phyloP scores from a whole-genome alignment of 192 early-diverging fungal species.

The Thamnidium elegans region DNA sequence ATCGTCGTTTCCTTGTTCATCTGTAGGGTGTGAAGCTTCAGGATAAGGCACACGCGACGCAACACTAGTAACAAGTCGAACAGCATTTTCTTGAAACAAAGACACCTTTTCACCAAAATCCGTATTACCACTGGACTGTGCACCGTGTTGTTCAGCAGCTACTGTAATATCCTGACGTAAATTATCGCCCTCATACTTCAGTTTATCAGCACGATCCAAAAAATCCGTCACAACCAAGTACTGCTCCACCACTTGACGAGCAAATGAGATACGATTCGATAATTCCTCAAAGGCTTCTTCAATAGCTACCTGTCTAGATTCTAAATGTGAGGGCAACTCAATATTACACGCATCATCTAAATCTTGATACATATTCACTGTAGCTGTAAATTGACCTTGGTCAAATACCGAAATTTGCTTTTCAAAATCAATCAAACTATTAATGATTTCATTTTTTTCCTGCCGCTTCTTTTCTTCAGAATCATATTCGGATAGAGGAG shows the following conservation, averaged over 20 bases:
- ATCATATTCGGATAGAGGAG: not conserved
- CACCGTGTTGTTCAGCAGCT: constrained; percentile 6
- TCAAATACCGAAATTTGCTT: constrained; percentile 27
- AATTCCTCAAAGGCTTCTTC: constrained; percentile 39
- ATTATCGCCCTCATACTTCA: constrained; percentile 25
- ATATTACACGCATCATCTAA: constrained; percentile 33
- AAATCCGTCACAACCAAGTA: constrained; percentile 37
- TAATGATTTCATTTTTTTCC: constrained; percentile 18
- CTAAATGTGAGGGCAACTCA: constrained; percentile 35
- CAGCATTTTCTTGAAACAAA: constrained; percentile 24
- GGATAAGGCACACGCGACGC: constrained; percentile 30
- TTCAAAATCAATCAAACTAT: constrained; percentile 22
- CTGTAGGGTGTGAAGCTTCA: constrained; percentile 5
- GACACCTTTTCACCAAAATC: constrained; percentile 16
- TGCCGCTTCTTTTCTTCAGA: constrained; percentile 3
- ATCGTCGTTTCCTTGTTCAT: constrained; percentile 25
- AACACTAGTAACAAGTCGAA: constrained; percentile 25
- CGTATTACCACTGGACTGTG: no score
- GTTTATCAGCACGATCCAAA: constrained; percentile 19
- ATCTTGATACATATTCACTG: constrained; percentile 39
- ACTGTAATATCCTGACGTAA: constrained; percentile 23
- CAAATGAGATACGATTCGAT: constrained; percentile 30
- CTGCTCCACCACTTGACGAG: constrained; percentile 39
- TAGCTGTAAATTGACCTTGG: constrained; percentile 30
- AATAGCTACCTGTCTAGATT: constrained; percentile 32